Evolutionary conservation across 305 asterid genomes (phyloP).

Genomic region (Rubia balearica): DNA sequence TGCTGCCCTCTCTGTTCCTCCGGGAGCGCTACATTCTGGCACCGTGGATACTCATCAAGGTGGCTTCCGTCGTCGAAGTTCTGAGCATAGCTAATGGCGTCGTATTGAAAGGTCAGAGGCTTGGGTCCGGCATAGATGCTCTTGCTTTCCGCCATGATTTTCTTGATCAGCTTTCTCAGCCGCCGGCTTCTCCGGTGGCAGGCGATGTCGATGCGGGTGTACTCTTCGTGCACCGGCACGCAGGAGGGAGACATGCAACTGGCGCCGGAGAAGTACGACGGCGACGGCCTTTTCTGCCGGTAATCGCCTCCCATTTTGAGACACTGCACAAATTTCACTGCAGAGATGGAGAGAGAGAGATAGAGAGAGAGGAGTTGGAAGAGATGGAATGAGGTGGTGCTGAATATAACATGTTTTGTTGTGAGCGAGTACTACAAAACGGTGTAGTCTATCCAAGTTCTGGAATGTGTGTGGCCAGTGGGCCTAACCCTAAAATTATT

Average conservation of each 20-base stretch:
- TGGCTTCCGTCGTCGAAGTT: slow-evolving; percentile 81
- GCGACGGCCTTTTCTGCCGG: slow-evolving; percentile 13
- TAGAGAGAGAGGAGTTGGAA: neutral
- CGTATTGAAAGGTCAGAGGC: slow-evolving; percentile 51
- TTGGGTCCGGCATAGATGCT: slow-evolving; percentile 33
- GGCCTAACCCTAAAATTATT: slow-evolving; percentile 5
- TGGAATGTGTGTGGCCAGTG: slow-evolving; percentile 12
- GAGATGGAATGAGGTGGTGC: neutral
- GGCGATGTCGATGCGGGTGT: slow-evolving; percentile 39
- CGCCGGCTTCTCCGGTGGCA: slow-evolving; percentile 15
- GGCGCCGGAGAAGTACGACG: slow-evolving; percentile 17
- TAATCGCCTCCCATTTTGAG: slow-evolving; percentile 18
- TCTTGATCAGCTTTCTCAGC: slow-evolving; percentile 47
- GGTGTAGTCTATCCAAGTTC: slow-evolving; percentile 11
- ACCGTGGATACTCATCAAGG: slow-evolving; percentile 34
- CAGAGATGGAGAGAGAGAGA: neutral
- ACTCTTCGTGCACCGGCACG: slow-evolving; percentile 68
- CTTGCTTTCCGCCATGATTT: slow-evolving; percentile 54
- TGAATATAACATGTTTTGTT: neutral
- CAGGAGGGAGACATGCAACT: slow-evolving; percentile 56
- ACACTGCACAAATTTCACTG: no score
- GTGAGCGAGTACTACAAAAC: neutral
- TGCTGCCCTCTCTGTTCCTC: slow-evolving; percentile 22
- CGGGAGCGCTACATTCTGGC: slow-evolving; percentile 21
- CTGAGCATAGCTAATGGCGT: slow-evolving; percentile 77